Conservation (phyloP, 805 yeast species). For the Pichia nakasei region DNA sequence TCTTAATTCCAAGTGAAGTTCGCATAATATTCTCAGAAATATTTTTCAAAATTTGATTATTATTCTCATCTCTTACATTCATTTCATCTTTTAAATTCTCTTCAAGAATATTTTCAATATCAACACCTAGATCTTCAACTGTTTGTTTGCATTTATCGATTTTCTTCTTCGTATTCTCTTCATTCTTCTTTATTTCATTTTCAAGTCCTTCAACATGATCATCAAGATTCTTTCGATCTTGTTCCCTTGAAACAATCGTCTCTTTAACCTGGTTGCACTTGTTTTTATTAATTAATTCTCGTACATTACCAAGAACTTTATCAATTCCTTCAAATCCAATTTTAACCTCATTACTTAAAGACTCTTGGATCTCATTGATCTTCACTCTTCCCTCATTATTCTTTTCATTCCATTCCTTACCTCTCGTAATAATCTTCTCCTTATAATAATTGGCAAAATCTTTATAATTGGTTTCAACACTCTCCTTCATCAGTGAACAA, state of each 20-base stretch:
- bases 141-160: not conserved
- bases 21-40: not conserved
- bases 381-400: not conserved
- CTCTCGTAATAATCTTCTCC: not conserved
- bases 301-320: not conserved
- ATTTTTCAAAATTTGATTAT: not conserved
- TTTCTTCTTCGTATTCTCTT: not conserved
- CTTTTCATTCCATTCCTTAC: not conserved
- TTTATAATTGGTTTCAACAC: not conserved
- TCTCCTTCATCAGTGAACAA: not conserved
- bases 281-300: not conserved
- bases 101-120: not conserved
- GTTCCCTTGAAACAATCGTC: too few relatives aligned
- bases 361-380: not conserved
- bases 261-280: too few relatives aligned
- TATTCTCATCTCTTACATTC: not conserved
- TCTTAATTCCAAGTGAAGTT: not conserved
- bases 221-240: not conserved
- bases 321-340: not conserved
- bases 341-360: not conserved
- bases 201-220: not conserved
- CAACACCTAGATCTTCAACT: not conserved
- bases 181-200: not conserved
- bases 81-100: not conserved
- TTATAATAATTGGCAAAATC: not conserved